Evolutionary conservation across 2,329 filamentous ascomycete species (phyloP).

Genomic region (Rhinocladiella mackenziei): DNA sequence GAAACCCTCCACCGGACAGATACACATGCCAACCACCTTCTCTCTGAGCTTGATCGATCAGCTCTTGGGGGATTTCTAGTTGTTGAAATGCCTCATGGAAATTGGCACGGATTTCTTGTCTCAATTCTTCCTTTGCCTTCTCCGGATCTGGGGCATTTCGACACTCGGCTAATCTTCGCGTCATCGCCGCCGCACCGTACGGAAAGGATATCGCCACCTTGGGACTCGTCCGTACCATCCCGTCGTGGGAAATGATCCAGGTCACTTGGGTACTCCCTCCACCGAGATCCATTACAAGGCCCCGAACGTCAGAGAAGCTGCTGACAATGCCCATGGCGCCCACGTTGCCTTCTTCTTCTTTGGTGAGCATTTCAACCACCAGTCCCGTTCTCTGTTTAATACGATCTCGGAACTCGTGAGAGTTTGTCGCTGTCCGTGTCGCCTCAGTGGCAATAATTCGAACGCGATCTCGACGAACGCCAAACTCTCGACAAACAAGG

Average conservation of each 20-base stretch:
- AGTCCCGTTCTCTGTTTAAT: slow-evolving; percentile 64
- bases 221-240: slow-evolving; percentile 50
- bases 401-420: slow-evolving; percentile 60
- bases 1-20: slow-evolving; percentile 83
- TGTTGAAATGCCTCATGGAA: slow-evolving; percentile 58
- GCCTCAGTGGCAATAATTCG: slow-evolving; percentile 85
- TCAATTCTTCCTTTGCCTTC: slow-evolving; percentile 41
- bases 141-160: slow-evolving; percentile 37
- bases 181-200: slow-evolving; percentile 65
- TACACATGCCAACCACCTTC: slow-evolving; percentile 64
- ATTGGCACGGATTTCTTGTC: slow-evolving; percentile 48
- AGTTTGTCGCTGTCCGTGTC: slow-evolving; percentile 74
- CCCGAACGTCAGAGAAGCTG: slow-evolving; percentile 63
- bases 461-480: slow-evolving; percentile 61
- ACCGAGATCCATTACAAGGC: slow-evolving; percentile 81
- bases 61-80: slow-evolving; percentile 53
- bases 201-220: slow-evolving; percentile 61
- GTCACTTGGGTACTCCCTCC: slow-evolving; percentile 56
- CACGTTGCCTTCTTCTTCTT: slow-evolving; percentile 74
- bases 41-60: slow-evolving; percentile 44
- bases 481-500: slow-evolving; percentile 63
- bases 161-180: slow-evolving; percentile 49
- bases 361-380: slow-evolving; percentile 66
- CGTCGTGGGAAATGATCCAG: slow-evolving; percentile 56
- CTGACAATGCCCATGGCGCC: slow-evolving; percentile 80